phyloP scores from a whole-genome alignment of 768 basidiomycete genomes.

The Nidularia pulvinata region DNA sequence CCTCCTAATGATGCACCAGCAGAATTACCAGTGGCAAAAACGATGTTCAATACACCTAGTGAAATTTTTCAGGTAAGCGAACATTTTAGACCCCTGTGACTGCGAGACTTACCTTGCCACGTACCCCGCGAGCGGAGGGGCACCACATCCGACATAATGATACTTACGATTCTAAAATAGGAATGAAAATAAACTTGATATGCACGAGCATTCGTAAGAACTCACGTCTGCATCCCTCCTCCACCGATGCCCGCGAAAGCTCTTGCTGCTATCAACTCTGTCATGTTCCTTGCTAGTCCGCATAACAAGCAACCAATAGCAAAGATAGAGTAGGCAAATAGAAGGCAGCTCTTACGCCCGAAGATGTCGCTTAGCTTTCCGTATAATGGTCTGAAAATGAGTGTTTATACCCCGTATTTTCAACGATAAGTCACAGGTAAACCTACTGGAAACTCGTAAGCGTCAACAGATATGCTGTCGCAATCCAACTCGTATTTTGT shows the following conservation, averaged over 20 bases:
- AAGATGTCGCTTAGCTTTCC: conserved; percentile 70
- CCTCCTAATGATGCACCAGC: conserved; percentile 67
- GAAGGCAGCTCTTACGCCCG: conserved; percentile 55
- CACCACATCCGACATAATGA: conserved; percentile 67
- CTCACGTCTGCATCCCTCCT: conserved; percentile 64
- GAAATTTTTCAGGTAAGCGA: neutral
- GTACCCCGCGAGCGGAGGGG: conserved; percentile 63
- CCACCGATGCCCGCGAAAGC: conserved; percentile 62
- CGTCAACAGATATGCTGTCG: conserved; percentile 62
- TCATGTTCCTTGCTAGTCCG: conserved; percentile 53
- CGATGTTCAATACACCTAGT: conserved; percentile 55
- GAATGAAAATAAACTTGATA: neutral
- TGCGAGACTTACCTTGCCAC: conserved; percentile 53
- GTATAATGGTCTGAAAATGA: conserved; percentile 47
- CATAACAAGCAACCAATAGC: conserved; percentile 53
- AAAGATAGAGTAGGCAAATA: conserved; percentile 55
- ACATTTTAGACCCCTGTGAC: neutral
- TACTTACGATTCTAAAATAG: conserved; percentile 48
- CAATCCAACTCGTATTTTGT: conserved; percentile 68
- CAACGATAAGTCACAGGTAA: neutral
- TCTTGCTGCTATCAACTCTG: conserved; percentile 48
- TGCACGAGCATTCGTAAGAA: conserved; percentile 1
- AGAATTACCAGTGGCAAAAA: conserved; percentile 57
- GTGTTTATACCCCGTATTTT: neutral
- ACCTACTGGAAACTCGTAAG: conserved; percentile 60